Percentiles rank a stretch among this genome's conserved stretches.
Conservation (phyloP, 768 basidiomycete genomes). For the Pleurotus ostreatus region DNA sequence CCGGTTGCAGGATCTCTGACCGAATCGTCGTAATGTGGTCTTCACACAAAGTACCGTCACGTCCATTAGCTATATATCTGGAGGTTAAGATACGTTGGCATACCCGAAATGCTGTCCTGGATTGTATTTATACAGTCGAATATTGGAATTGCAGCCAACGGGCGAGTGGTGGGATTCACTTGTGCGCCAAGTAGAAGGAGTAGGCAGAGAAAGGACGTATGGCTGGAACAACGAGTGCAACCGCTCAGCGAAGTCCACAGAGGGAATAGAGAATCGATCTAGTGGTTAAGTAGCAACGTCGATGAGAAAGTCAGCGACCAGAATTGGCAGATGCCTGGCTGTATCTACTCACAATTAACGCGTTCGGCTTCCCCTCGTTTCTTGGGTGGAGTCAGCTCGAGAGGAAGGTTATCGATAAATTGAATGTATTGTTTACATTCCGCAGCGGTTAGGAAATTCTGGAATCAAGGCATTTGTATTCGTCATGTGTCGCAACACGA, state of each 20-base stretch:
- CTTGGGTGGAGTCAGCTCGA: slow-evolving; percentile 67
- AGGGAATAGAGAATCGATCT: slow-evolving; percentile 64
- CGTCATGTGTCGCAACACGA: slow-evolving; percentile 1
- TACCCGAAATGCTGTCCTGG: slow-evolving; percentile 63
- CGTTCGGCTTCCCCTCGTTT: slow-evolving; percentile 70
- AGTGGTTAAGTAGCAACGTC: background rate
- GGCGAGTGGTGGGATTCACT: slow-evolving; percentile 30
- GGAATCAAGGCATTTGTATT: background rate
- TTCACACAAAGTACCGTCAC: slow-evolving; percentile 13
- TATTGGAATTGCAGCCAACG: slow-evolving; percentile 69
- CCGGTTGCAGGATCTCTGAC: slow-evolving; percentile 56
- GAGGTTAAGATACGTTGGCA: slow-evolving; percentile 9
- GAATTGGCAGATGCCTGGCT: background rate
- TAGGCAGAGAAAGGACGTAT: slow-evolving; percentile 54
- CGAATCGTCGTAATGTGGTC: slow-evolving; percentile 72
- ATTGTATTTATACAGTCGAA: slow-evolving; percentile 68
- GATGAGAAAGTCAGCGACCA: too few species aligned
- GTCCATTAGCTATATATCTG: background rate
- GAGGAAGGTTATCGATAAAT: slow-evolving; percentile 55
- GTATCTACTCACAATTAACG: slow-evolving; percentile 50
- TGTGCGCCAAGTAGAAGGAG: slow-evolving; percentile 33
- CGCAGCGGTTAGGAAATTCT: slow-evolving; percentile 54
- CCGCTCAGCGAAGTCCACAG: slow-evolving; percentile 51
- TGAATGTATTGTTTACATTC: slow-evolving; percentile 61
- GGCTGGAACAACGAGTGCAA: slow-evolving; percentile 48